phyloP scores from a whole-genome alignment of 176 grass and related monocot species.

The Aegilops umbellulata region DNA sequence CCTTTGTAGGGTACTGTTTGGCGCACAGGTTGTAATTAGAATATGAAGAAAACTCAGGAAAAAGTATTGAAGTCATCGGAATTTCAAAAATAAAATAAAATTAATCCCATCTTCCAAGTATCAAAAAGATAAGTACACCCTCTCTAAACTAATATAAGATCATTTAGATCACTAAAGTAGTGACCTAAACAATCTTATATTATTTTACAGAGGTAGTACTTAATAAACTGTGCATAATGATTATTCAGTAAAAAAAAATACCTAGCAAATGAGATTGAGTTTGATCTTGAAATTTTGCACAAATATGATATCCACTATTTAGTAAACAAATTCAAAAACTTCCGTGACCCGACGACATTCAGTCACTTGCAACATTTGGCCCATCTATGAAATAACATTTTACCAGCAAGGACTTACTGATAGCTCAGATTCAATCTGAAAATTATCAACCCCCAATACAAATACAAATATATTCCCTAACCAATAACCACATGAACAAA shows the following conservation, averaged over 20 bases:
- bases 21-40: conserved; percentile 2
- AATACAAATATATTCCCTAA: not conserved
- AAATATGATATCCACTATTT: not conserved
- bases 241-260: not conserved
- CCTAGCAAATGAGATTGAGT: not conserved
- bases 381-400: not conserved
- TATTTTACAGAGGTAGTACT: not conserved
- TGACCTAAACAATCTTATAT: too few relatives aligned
- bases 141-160: too few relatives aligned
- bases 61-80: not conserved
- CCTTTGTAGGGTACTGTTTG: conserved; percentile 92
- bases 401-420: not conserved
- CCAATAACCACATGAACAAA: not conserved
- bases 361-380: not conserved
- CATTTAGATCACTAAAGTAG: too few relatives aligned
- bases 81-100: not conserved
- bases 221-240: not conserved
- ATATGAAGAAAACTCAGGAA: conserved; percentile 3
- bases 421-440: conserved; percentile 8
- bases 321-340: not conserved
- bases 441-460: not conserved
- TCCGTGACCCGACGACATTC: not conserved
- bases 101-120: not conserved
- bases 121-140: not conserved
- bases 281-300: not conserved